These are phyloP conservation scores for Kitagawia praeruptora DNA, from an alignment of 129 eudicot genomes.

Conservation along the genomic window DNA sequence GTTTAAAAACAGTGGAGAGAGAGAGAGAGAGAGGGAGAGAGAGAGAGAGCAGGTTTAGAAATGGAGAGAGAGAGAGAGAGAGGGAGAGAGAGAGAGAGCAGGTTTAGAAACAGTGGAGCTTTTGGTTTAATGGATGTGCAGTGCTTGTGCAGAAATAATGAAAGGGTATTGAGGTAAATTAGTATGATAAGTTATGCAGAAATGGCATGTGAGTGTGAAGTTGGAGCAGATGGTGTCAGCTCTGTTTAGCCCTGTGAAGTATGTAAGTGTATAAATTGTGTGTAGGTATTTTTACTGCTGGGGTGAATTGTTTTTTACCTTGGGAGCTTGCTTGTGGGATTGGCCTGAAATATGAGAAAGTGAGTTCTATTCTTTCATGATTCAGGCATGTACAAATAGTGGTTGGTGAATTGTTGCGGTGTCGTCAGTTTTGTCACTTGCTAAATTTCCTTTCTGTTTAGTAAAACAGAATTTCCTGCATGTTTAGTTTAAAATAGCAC, in stretches of 20 bases:
- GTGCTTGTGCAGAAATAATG: neutral
- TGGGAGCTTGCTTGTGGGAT: neutral
- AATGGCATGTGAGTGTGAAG: neutral
- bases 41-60: neutral
- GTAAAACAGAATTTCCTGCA: neutral
- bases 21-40: neutral
- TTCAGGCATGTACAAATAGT: neutral
- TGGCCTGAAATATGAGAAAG: neutral
- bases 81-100: neutral
- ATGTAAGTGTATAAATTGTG: neutral
- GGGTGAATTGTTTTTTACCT: neutral
- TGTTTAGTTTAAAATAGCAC: neutral
- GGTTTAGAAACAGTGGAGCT: neutral
- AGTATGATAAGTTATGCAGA: neutral
- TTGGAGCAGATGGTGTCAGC: constrained; percentile 6
- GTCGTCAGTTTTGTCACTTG: neutral
- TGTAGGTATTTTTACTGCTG: neutral
- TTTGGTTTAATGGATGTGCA: constrained; percentile 9
- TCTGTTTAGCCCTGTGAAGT: neutral
- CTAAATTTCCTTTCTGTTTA: neutral
- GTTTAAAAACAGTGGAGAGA: neutral
- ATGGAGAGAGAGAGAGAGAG: neutral
- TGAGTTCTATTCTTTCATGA: neutral
- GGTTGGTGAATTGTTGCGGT: neutral
- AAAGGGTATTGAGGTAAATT: neutral